Conservation (phyloP, 257 asterid species). For the Lycium barbarum region DNA sequence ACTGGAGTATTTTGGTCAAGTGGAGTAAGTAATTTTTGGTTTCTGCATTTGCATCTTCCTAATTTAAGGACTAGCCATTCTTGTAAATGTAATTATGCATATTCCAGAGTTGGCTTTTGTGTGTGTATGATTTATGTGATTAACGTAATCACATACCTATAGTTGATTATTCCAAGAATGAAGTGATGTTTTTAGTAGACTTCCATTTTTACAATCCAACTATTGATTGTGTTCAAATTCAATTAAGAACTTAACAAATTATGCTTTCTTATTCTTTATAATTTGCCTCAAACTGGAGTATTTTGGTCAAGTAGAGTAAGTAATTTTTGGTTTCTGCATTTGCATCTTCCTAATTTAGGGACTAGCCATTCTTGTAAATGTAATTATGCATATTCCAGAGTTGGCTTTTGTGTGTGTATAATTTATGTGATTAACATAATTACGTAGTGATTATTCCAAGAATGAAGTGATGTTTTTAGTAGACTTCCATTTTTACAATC, state of each 20-base stretch:
- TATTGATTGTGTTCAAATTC: neutral
- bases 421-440: neutral
- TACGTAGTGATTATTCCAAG: neutral
- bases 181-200: neutral
- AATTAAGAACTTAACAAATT: neutral
- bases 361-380: neutral
- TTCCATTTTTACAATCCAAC: neutral
- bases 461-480: neutral
- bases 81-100: neutral
- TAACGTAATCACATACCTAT: neutral
- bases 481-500: neutral
- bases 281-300: neutral
- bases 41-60: too few species aligned
- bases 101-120: neutral
- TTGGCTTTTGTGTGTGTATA: neutral
- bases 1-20: too few species aligned
- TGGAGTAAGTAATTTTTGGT: too few species aligned
- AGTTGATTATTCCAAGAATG: neutral
- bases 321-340: neutral
- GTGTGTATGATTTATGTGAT: too few species aligned
- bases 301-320: too few species aligned
- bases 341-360: neutral
- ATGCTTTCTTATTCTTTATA: neutral
- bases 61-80: neutral
- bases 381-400: neutral